Conservation (phyloP, 805 yeast species). For the Teunomyces kruisii region DNA sequence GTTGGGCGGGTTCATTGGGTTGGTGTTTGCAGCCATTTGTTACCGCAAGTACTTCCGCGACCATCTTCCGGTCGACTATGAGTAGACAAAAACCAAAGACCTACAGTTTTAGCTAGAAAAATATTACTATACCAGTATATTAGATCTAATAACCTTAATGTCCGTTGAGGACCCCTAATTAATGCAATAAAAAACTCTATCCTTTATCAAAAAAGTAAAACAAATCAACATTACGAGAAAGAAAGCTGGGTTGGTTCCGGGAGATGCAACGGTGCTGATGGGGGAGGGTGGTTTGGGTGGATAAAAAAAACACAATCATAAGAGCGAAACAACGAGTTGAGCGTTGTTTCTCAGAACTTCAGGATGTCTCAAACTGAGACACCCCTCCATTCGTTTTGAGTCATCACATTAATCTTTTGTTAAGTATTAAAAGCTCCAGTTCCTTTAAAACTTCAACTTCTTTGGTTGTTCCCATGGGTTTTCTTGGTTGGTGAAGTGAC, state of each 20-base stretch:
- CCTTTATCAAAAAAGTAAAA: conserved; percentile 20
- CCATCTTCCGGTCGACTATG: not conserved
- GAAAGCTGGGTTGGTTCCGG: conserved; percentile 7
- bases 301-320: conserved; percentile 14
- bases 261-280: conserved; percentile 2
- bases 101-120: conserved; percentile 2
- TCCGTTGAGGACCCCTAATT: conserved; percentile 55
- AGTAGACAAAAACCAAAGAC: too few relatives aligned
- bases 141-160: conserved; percentile 28
- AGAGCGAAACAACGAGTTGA: conserved; percentile 44
- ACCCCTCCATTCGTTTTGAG: conserved; percentile 22
- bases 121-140: conserved; percentile 5
- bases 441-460: conserved; percentile 56
- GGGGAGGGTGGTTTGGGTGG: conserved; percentile 4
- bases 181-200: conserved; percentile 44
- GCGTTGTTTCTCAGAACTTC: conserved; percentile 30
- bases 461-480: conserved; percentile 99
- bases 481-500: conserved; percentile 99
- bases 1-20: conserved; percentile 34
- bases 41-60: conserved; percentile 28
- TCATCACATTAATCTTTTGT: conserved; percentile 44
- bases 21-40: conserved; percentile 21
- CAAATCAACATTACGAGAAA: conserved; percentile 20
- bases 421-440: conserved; percentile 18
- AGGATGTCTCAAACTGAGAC: not conserved